Evolutionary conservation across 2,329 filamentous ascomycete species (phyloP).

Genomic region (Colletotrichum magnum): DNA sequence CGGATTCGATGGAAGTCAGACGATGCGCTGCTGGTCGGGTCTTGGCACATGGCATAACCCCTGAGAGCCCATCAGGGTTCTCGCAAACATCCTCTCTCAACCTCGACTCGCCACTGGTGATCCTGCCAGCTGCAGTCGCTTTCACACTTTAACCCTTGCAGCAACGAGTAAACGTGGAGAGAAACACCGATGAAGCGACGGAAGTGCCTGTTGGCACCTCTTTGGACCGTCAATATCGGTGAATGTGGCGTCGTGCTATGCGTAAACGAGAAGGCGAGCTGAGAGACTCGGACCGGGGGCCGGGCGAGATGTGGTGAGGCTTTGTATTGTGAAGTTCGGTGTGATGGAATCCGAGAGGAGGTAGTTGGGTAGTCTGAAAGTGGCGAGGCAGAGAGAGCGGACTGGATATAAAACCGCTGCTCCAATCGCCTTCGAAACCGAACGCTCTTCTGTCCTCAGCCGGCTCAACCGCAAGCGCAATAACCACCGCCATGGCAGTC

Average conservation of each 20-base stretch:
- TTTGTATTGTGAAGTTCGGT: not conserved
- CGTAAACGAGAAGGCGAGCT: constrained; percentile 5
- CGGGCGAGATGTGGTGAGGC: not conserved
- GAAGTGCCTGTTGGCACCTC: not conserved
- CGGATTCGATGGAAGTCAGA: not conserved
- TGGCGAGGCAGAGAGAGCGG: not conserved
- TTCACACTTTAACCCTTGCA: not conserved
- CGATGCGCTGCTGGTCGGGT: not conserved
- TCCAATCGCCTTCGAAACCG: not conserved
- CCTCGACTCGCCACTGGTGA: not conserved
- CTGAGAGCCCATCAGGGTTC: constrained; percentile 8
- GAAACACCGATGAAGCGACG: not conserved
- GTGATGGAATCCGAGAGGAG: too few species aligned
- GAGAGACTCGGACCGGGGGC: not conserved
- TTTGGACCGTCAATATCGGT: not conserved
- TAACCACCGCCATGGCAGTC: constrained; percentile 4
- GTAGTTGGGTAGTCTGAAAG: not conserved
- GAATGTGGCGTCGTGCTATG: constrained; percentile 1
- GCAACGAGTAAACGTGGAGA: not conserved
- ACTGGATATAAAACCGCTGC: constrained; percentile 3
- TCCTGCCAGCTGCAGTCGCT: not conserved
- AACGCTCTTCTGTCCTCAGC: not conserved
- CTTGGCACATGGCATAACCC: constrained; percentile 7
- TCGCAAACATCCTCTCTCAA: not conserved
- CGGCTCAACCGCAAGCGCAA: not conserved